Evolutionary conservation across 2,329 filamentous ascomycete species (phyloP).

Genomic region (Tolypocladium tundrense): DNA sequence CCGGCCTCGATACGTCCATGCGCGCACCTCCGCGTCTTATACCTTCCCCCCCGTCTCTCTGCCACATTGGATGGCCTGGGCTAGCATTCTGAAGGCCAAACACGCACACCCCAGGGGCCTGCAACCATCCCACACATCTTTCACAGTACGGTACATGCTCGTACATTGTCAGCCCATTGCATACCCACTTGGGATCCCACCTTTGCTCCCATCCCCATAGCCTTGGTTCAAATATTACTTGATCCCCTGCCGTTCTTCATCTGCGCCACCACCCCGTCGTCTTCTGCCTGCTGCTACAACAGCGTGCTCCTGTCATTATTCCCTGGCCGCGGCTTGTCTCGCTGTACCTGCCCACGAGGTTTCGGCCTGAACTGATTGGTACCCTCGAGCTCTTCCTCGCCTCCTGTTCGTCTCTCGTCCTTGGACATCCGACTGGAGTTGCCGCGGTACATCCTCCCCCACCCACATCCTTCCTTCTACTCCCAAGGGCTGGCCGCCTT

Average conservation of each 20-base stretch:
- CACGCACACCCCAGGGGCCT: neutral
- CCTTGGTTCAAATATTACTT: constrained; percentile 22
- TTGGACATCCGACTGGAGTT: neutral
- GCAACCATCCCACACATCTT: neutral
- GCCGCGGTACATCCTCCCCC: constrained; percentile 1
- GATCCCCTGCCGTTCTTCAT: constrained; percentile 19
- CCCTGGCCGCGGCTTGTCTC: constrained; percentile 3
- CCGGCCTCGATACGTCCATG: neutral
- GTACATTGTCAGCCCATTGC: constrained; percentile 20
- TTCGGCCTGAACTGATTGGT: constrained; percentile 1
- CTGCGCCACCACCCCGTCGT: constrained; percentile 19
- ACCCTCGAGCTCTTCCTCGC: constrained; percentile 2
- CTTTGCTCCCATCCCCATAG: constrained; percentile 18
- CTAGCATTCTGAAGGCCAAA: neutral
- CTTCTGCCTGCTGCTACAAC: constrained; percentile 3
- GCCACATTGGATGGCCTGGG: neutral
- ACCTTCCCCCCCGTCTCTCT: neutral
- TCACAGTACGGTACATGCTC: constrained; percentile 5
- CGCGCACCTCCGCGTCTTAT: neutral
- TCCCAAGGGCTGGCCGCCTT: neutral
- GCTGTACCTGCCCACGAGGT: neutral
- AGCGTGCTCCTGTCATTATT: constrained; percentile 5
- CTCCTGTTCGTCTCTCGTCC: neutral
- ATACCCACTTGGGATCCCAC: constrained; percentile 25
- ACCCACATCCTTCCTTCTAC: neutral